Base-by-base conservation (phyloP, 1,284 basidiomycete genomes). In the Ganoderma meredithae region DNA sequence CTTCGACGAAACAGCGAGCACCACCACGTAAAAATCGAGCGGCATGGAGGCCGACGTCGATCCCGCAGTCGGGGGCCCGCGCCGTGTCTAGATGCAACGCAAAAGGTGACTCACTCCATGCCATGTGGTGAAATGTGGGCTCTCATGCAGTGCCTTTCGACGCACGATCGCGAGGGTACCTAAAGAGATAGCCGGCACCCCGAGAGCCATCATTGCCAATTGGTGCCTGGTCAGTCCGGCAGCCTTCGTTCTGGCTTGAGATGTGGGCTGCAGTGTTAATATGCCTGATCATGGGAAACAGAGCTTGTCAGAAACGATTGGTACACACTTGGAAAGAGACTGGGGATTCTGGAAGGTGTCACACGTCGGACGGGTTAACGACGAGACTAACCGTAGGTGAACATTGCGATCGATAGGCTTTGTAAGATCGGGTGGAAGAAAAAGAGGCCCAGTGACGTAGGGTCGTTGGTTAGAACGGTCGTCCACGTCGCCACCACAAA, bases 261-360 rank as follows among this genome's bases (percentile, higher is more conserved):
- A 85, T 1, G 92, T 92, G 0, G 91, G 90, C 74, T 94, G 92
- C 8, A 94, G 85, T n/a, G 90, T 91, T 70, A 91, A 69, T 60
- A 93, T 86, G n/a, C 88, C 91, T 92, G 72, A 33, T n/a, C 17
- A 8, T 8, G 12, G 36, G 15, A 22, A 22, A 39, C 13, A 40
- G 2, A 5, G 19, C 22, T 17, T 12, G 33, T 58, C 10, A 60
- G 39, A 2, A 9, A 12, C 22, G 4, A 36, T 36, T 8, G 47
- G 22, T 19, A 19, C 13, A 43, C 36, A 39, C 36, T 39, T 25
- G 22, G 55, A n/a, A 62, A 33, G 31, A 10, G 9, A 47, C 17
- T 22, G 5, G 6, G 44, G n/a, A 47, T 47, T 22, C 44, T 47
- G 10, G 44, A 47, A 47, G n/a, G 47, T 61, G 33, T 69, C 36